Evolutionary conservation across 495 filamentous ascomycete genomes (phyloP).

Genomic region (Trichoderma erinaceum): DNA sequence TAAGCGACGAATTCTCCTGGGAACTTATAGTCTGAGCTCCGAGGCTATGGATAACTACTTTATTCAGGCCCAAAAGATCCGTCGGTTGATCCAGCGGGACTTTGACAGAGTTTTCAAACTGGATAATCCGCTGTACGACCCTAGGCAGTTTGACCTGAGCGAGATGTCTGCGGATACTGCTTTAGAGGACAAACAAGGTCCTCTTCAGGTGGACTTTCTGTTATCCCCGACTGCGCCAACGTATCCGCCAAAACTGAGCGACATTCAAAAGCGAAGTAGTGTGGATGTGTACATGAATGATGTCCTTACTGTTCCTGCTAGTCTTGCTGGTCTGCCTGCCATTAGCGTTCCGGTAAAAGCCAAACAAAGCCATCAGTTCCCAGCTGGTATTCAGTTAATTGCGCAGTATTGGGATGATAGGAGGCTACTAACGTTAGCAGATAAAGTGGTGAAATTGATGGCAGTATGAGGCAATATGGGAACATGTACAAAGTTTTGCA

Average conservation of each 20-base stretch:
- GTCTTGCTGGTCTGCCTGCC: conserved; percentile 83
- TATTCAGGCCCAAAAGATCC: conserved; percentile 81
- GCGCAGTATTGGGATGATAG: conserved; percentile 89
- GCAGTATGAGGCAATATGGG: neutral
- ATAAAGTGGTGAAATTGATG: conserved; percentile 30
- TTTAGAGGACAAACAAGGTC: conserved; percentile 39
- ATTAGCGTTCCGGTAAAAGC: conserved; percentile 69
- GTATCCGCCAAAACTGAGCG: conserved; percentile 57
- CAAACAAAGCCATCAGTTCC: conserved; percentile 26
- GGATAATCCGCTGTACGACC: conserved; percentile 55
- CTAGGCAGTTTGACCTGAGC: conserved; percentile 36
- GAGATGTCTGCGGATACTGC: conserved; percentile 36
- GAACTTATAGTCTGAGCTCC: conserved; percentile 85
- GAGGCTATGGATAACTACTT: conserved; percentile 95
- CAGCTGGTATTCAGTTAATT: conserved; percentile 79
- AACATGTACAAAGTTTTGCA: neutral
- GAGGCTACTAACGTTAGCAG: conserved; percentile 51
- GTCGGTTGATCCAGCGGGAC: conserved; percentile 74
- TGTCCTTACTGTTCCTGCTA: conserved; percentile 92
- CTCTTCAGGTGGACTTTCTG: conserved; percentile 69
- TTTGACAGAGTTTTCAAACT: conserved; percentile 72
- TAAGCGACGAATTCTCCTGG: conserved; percentile 75
- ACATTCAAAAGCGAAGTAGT: conserved; percentile 34
- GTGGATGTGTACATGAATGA: conserved; percentile 75
- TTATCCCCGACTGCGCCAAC: conserved; percentile 85